phyloP scores from a whole-genome alignment of 176 grass and related monocot species.

The Oryza glaberrima region DNA sequence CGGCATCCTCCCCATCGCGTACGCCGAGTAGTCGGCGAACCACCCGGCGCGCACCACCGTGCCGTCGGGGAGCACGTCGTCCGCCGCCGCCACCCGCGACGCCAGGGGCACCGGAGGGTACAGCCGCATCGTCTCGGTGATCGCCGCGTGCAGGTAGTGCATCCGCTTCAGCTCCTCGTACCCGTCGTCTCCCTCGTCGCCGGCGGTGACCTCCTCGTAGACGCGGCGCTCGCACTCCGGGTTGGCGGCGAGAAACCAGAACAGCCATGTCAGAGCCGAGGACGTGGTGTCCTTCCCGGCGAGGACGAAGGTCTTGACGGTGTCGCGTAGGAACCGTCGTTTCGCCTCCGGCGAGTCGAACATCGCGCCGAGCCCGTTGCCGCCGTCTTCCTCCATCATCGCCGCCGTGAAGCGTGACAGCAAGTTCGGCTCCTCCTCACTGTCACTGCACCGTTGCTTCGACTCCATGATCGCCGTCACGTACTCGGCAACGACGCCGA shows the following conservation, averaged over 20 bases:
- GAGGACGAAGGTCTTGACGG: slow-evolving; percentile 49
- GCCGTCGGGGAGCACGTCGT: neutral
- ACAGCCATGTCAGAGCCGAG: slow-evolving; percentile 49
- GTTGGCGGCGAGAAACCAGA: slow-evolving; percentile 47
- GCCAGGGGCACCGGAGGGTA: neutral
- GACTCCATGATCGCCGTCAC: slow-evolving; percentile 29
- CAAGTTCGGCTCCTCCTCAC: slow-evolving; percentile 38
- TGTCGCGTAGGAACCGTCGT: slow-evolving; percentile 45
- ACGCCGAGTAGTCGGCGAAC: neutral
- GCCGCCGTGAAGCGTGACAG: slow-evolving; percentile 47
- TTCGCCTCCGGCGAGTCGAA: slow-evolving; percentile 37
- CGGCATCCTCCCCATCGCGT: neutral
- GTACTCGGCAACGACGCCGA: slow-evolving; percentile 26
- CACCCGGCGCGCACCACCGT: neutral
- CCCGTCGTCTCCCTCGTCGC: too few relatives aligned
- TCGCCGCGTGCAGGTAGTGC: neutral
- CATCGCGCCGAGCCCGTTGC: slow-evolving; percentile 24
- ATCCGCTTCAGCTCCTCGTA: neutral
- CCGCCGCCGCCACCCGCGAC: neutral
- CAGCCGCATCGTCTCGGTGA: neutral
- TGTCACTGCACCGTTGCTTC: neutral
- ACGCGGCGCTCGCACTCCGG: slow-evolving; percentile 31
- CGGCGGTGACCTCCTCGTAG: slow-evolving; percentile 18
- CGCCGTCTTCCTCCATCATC: slow-evolving; percentile 36
- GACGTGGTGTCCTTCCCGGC: slow-evolving; percentile 54